phyloP scores from a whole-genome alignment of 306 rosid species.

The Corylus avellana region DNA sequence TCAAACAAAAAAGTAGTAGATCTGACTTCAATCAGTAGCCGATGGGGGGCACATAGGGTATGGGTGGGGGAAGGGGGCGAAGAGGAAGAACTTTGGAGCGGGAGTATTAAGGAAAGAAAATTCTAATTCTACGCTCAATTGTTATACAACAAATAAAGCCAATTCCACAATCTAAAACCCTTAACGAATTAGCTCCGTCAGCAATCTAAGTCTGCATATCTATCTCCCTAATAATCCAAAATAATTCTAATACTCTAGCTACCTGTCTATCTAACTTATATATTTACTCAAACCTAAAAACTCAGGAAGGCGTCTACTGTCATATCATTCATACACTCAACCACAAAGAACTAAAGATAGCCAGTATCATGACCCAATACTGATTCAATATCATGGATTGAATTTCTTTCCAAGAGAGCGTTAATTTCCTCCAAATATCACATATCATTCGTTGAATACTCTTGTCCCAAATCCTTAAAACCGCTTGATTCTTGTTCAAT shows the following conservation, averaged over 20 bases:
- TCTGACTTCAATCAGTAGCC: too few species aligned
- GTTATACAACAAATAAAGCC: too few species aligned
- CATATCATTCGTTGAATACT: constrained; percentile 59
- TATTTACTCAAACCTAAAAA: constrained; percentile 54
- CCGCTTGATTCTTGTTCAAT: background rate
- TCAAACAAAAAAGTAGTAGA: too few species aligned
- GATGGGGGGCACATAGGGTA: too few species aligned
- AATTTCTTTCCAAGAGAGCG: constrained; percentile 37
- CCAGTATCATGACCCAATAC: constrained; percentile 27
- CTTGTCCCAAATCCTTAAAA: constrained; percentile 10
- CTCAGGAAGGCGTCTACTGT: constrained; percentile 40
- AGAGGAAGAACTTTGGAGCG: too few species aligned
- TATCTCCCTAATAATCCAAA: background rate
- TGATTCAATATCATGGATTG: constrained; percentile 23
- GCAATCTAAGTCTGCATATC: background rate
- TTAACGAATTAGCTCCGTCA: background rate
- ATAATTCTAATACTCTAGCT: constrained; percentile 13
- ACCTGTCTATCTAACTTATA: constrained; percentile 31
- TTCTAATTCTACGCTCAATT: too few species aligned
- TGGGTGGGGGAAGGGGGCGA: too few species aligned
- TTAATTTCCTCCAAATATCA: constrained; percentile 62
- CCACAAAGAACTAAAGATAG: constrained; percentile 17
- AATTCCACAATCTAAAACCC: background rate
- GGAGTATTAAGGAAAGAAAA: too few species aligned
- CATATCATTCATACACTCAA: constrained; percentile 57